phyloP scores from a whole-genome alignment of 1,139 yeast genomes.

The Pneumocystis canis region DNA sequence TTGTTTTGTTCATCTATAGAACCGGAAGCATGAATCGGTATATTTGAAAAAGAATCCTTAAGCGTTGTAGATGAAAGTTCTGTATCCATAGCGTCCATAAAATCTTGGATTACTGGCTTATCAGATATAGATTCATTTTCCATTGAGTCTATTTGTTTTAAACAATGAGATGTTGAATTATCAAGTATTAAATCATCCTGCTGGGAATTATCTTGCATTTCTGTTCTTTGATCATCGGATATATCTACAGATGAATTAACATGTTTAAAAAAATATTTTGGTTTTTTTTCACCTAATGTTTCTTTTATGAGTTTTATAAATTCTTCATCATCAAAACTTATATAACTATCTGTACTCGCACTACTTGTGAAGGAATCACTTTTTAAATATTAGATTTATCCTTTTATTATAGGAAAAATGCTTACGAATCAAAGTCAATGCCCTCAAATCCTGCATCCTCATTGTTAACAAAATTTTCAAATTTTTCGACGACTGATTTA shows the following conservation, averaged over 20 bases:
- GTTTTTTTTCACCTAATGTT: constrained; percentile 27
- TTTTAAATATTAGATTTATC: constrained; percentile 10
- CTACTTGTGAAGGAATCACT: constrained; percentile 18
- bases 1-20: neutral
- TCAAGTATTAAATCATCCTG: constrained; percentile 3
- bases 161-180: no score
- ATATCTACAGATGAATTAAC: constrained; percentile 9
- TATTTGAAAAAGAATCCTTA: neutral
- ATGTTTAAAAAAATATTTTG: constrained; percentile 12
- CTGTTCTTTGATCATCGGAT: constrained; percentile 16
- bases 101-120: constrained; percentile 13
- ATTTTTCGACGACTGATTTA: constrained; percentile 18
- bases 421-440: constrained; percentile 14
- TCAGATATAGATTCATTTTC: neutral
- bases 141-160: neutral
- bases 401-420: neutral
- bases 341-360: constrained; percentile 19
- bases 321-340: constrained; percentile 45
- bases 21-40: neutral
- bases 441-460: constrained; percentile 22
- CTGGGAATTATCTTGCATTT: constrained; percentile 15
- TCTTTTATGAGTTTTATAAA: constrained; percentile 45
- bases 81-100: constrained; percentile 16
- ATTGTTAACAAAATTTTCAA: constrained; percentile 21
- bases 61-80: constrained; percentile 5